Evolutionary conservation across 768 basidiomycete genomes (phyloP).

Genomic region (Tubosaeta sp.): DNA sequence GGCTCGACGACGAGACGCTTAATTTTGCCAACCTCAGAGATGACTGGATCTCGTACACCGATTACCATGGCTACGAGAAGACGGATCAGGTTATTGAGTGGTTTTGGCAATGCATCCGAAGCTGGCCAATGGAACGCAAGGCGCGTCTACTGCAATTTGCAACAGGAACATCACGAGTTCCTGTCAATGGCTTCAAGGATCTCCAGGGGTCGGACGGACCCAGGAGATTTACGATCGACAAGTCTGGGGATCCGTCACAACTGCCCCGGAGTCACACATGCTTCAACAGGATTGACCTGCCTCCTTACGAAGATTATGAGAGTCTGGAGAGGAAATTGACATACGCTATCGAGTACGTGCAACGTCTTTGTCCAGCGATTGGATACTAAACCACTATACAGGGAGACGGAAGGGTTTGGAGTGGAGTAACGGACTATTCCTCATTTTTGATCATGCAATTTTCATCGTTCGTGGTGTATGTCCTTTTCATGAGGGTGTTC

Average conservation of each 20-base stretch:
- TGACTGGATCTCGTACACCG: constrained; percentile 92
- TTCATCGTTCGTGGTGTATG: constrained; percentile 8
- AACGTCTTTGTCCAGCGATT: not conserved
- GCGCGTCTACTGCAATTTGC: constrained; percentile 85
- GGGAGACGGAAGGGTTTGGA: constrained; percentile 77
- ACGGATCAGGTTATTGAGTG: constrained; percentile 87
- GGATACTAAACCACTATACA: constrained; percentile 27
- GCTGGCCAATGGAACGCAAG: constrained; percentile 89
- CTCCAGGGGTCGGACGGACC: constrained; percentile 92
- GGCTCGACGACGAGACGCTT: not conserved
- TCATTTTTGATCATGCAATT: constrained; percentile 6
- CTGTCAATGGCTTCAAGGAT: constrained; percentile 94
- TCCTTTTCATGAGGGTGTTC: constrained; percentile 1
- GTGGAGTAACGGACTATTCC: constrained; percentile 40
- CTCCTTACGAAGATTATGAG: constrained; percentile 86
- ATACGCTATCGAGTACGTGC: constrained; percentile 74
- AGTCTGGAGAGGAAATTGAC: constrained; percentile 82
- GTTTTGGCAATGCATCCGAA: constrained; percentile 93
- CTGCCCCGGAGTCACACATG: constrained; percentile 91
- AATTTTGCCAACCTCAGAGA: constrained; percentile 42
- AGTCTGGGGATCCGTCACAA: constrained; percentile 84
- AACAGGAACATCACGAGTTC: constrained; percentile 78
- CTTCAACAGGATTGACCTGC: constrained; percentile 87
- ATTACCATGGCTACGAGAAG: constrained; percentile 85
- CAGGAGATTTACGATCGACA: constrained; percentile 90